phyloP scores from a whole-genome alignment of 192 early-diverging fungal species.

The Coemansia sp. region DNA sequence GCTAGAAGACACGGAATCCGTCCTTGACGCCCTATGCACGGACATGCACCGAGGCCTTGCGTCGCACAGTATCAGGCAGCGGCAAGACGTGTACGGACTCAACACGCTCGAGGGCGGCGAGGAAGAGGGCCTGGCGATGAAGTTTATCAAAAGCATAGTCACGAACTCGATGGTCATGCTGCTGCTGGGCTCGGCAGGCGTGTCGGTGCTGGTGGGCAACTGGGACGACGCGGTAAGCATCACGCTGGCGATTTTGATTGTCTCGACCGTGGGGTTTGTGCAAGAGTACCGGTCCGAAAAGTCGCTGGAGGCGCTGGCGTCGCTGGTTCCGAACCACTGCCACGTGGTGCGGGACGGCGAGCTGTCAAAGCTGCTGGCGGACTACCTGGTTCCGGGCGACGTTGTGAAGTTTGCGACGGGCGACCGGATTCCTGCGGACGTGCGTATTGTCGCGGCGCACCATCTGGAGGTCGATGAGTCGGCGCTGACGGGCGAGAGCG shows the following conservation, averaged over 20 bases:
- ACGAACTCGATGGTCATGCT: slow-evolving; percentile 85
- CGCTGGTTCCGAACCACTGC: slow-evolving; percentile 82
- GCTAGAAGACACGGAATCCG: slow-evolving; percentile 23
- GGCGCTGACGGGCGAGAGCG: slow-evolving; percentile 91
- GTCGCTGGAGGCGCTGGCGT: slow-evolving; percentile 87
- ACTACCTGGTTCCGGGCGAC: slow-evolving; percentile 89
- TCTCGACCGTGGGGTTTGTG: slow-evolving; percentile 87
- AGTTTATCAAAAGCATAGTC: slow-evolving; percentile 85
- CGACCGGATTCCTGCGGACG: slow-evolving; percentile 92
- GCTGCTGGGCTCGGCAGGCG: slow-evolving; percentile 79
- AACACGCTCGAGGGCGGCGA: slow-evolving; percentile 76
- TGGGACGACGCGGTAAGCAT: slow-evolving; percentile 88
- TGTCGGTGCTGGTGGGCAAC: slow-evolving; percentile 70
- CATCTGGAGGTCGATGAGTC: slow-evolving; percentile 93
- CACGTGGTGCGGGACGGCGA: slow-evolving; percentile 74
- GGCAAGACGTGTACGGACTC: slow-evolving; percentile 67
- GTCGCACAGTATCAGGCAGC: slow-evolving; percentile 60
- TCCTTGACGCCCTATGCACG: slow-evolving; percentile 59
- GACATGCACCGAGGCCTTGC: slow-evolving; percentile 72
- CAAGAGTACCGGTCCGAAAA: slow-evolving; percentile 94
- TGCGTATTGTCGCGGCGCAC: slow-evolving; percentile 71
- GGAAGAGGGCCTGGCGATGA: slow-evolving; percentile 71
- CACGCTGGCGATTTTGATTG: slow-evolving; percentile 72
- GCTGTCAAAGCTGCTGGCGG: slow-evolving; percentile 61
- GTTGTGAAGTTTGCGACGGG: slow-evolving; percentile 82